Conservation (phyloP, 1,139 yeast species). For the Candida frijolesensis region DNA sequence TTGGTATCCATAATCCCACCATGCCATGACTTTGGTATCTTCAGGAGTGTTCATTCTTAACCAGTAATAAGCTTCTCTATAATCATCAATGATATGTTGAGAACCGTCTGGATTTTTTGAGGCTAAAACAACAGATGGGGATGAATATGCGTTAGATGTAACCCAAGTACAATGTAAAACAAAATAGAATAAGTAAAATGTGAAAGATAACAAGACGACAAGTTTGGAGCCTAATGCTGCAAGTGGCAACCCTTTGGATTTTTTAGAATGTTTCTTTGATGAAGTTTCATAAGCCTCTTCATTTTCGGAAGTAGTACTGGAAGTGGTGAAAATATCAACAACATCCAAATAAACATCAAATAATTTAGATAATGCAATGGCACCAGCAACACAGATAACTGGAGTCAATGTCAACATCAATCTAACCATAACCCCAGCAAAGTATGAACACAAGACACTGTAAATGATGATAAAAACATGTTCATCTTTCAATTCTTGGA, state of each 20-base stretch:
- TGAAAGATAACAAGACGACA: conserved; percentile 69
- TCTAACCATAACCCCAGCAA: conserved; percentile 99
- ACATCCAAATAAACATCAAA: conserved; percentile 83
- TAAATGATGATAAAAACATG: conserved; percentile 92
- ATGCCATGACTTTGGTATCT: conserved; percentile 94
- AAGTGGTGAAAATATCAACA: conserved; percentile 41
- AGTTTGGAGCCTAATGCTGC: conserved; percentile 55
- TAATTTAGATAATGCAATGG: conserved; percentile 81
- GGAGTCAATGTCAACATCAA: conserved; percentile 97
- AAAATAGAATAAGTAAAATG: conserved; percentile 75
- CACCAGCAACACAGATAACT: conserved; percentile 86
- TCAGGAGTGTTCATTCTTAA: conserved; percentile 96
- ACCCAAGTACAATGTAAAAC: conserved; percentile 98
- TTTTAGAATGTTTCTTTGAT: conserved; percentile 12
- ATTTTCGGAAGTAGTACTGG: conserved; percentile 9
- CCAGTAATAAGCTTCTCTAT: conserved; percentile 99
- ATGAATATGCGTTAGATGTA: conserved; percentile 91
- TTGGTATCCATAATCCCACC: conserved; percentile 99
- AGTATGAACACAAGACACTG: conserved; percentile 89
- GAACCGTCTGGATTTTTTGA: conserved; percentile 85
- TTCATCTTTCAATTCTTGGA: conserved; percentile 88
- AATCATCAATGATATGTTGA: conserved; percentile 86
- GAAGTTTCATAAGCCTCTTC: conserved; percentile 14
- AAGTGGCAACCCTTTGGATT: conserved; percentile 24
- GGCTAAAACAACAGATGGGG: conserved; percentile 96